A percentile compares a stretch with the other conserved stretches of the same genome.
phyloP scores from a whole-genome alignment of 2,329 filamentous ascomycete genomes.

The Myriosclerotinia duriaeana region DNA sequence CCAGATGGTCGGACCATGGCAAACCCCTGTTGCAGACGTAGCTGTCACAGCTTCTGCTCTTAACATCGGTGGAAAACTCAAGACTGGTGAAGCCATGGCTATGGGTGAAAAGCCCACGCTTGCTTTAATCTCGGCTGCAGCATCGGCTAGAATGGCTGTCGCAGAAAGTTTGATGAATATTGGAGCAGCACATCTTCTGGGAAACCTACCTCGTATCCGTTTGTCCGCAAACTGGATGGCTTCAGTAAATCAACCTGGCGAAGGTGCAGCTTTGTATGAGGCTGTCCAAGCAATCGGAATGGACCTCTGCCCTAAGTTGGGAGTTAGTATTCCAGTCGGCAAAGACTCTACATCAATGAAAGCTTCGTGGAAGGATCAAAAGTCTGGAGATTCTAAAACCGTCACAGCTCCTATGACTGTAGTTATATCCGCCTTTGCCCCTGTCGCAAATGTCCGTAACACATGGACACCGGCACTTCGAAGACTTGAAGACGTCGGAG shows the following conservation, averaged over 20 bases:
- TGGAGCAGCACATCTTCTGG: conserved; percentile 67
- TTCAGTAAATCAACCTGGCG: conserved; percentile 87
- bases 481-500: conserved; percentile 80
- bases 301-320: conserved; percentile 86
- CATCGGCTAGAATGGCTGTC: conserved; percentile 94
- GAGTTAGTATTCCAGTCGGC: conserved; percentile 90
- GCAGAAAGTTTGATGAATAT: conserved; percentile 92
- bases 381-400: conserved; percentile 68
- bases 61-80: conserved; percentile 61
- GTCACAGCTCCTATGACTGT: conserved; percentile 91
- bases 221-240: conserved; percentile 99
- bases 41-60: conserved; percentile 87
- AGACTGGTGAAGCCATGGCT: conserved; percentile 91
- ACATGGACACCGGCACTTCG: conserved; percentile 94
- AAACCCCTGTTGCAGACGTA: conserved; percentile 89
- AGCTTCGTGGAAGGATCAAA: conserved; percentile 82
- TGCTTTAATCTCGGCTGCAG: conserved; percentile 83
- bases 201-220: conserved; percentile 68
- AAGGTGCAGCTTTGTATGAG: conserved; percentile 89
- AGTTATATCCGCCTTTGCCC: conserved; percentile 85
- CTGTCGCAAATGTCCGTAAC: conserved; percentile 76
- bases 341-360: conserved; percentile 99
- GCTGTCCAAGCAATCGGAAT: conserved; percentile 91
- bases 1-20: conserved; percentile 96
- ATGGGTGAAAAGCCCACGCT: conserved; percentile 92